Conservation (phyloP, 768 basidiomycete genomes). For the Boletus insuetus region DNA sequence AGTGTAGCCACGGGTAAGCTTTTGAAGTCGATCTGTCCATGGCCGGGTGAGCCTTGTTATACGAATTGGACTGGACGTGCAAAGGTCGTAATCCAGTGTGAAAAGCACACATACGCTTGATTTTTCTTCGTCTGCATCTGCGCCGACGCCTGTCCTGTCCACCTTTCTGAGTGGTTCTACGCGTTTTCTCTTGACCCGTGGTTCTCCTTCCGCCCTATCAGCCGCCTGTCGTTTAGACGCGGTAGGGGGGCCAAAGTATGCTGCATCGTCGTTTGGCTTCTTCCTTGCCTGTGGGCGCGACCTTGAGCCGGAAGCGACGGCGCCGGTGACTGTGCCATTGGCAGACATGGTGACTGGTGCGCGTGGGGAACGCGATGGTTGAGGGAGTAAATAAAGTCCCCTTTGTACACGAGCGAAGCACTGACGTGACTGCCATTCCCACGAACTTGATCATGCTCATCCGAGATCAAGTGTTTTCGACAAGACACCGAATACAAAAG, state of each 20-base stretch:
- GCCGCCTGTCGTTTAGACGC: conserved; percentile 63
- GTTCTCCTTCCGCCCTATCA: conserved; percentile 73
- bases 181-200: conserved; percentile 71
- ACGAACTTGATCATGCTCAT: conserved; percentile 10
- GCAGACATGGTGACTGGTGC: conserved; percentile 20
- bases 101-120: conserved; percentile 28
- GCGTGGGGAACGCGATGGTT: background rate
- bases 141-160: conserved; percentile 38
- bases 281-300: conserved; percentile 63
- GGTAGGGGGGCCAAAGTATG: conserved; percentile 62
- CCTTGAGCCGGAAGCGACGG: conserved; percentile 46
- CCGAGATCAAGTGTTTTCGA: too few relatives aligned
- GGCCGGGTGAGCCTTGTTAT: conserved; percentile 10
- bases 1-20: conserved; percentile 63
- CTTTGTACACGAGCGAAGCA: background rate
- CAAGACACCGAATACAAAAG: too few relatives aligned
- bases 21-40: conserved; percentile 67
- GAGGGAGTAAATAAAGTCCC: background rate
- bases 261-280: conserved; percentile 65
- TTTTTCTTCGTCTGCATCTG: conserved; percentile 28
- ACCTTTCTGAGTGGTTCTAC: conserved; percentile 44
- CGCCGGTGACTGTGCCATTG: conserved; percentile 21
- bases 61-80: background rate
- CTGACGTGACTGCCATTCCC: conserved; percentile 15
- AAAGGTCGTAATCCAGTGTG: background rate